phyloP scores from a whole-genome alignment of 495 filamentous ascomycete species.

The Trichoderma parareesei region DNA sequence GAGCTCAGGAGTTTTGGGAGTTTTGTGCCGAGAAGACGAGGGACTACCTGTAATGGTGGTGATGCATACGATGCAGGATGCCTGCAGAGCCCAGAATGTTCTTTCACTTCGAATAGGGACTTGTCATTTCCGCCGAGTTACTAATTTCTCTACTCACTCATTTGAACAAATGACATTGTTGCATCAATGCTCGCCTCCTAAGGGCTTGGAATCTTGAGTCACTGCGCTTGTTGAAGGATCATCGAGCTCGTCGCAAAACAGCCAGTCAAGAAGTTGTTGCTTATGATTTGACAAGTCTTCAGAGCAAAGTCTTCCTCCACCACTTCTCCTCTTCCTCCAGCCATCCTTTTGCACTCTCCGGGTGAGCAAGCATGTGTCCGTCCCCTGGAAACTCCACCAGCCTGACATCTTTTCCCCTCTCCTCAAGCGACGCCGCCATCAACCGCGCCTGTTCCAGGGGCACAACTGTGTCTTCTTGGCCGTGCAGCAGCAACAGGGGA shows the following conservation, averaged over 20 bases:
- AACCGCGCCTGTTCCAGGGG: constrained; percentile 38
- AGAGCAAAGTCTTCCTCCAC: constrained; percentile 22
- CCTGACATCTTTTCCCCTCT: constrained; percentile 31
- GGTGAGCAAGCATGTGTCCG: constrained; percentile 34
- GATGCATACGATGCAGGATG: background rate
- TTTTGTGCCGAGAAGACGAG: constrained; percentile 13
- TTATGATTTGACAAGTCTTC: too few species aligned
- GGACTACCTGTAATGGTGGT: background rate
- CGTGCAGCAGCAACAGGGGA: constrained; percentile 40
- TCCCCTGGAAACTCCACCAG: constrained; percentile 40
- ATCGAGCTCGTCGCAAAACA: too few species aligned
- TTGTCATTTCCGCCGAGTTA: too few species aligned
- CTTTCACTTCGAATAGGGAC: too few species aligned
- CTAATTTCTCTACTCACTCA: too few species aligned
- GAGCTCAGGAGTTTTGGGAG: constrained; percentile 20
- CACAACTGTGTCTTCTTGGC: constrained; percentile 39
- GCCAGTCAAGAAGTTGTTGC: too few species aligned
- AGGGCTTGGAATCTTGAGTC: too few species aligned
- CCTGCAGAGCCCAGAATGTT: too few species aligned
- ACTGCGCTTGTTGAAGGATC: too few species aligned
- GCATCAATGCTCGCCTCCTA: too few species aligned
- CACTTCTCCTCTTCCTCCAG: constrained; percentile 28
- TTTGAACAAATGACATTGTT: too few species aligned
- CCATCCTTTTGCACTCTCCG: constrained; percentile 19
- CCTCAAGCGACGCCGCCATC: constrained; percentile 32